phyloP scores from a whole-genome alignment of 2,329 filamentous ascomycete species.

The Mycosphaerelloides madeirae region DNA sequence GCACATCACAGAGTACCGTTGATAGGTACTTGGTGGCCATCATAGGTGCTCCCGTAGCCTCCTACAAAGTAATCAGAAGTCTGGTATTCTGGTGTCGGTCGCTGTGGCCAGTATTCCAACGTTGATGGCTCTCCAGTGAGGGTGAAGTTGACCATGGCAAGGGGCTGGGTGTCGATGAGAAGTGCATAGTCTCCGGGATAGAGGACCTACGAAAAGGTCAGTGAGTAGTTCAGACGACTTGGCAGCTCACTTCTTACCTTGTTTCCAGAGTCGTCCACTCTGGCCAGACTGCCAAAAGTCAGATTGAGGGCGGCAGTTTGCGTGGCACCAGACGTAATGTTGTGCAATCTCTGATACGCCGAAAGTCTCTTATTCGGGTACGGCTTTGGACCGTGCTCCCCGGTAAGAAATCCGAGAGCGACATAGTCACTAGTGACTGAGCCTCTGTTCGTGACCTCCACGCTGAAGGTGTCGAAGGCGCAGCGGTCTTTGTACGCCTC shows the following conservation, averaged over 20 bases:
- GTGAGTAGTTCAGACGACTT: too few species aligned
- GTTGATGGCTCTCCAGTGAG: slow-evolving; percentile 43
- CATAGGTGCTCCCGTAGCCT: slow-evolving; percentile 21
- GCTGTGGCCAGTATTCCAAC: slow-evolving; percentile 39
- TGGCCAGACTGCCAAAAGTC: slow-evolving; percentile 47
- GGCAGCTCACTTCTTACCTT: too few species aligned
- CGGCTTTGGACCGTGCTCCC: slow-evolving; percentile 47
- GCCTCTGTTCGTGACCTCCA: slow-evolving; percentile 49
- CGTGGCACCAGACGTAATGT: slow-evolving; percentile 21
- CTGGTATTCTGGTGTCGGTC: slow-evolving; percentile 20
- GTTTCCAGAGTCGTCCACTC: slow-evolving; percentile 49
- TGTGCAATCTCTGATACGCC: slow-evolving; percentile 45
- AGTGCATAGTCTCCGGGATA: slow-evolving; percentile 52
- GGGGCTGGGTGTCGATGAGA: slow-evolving; percentile 42
- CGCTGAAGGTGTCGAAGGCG: slow-evolving; percentile 39
- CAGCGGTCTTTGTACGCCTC: slow-evolving; percentile 40
- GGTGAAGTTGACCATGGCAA: slow-evolving; percentile 41
- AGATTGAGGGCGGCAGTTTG: slow-evolving; percentile 37
- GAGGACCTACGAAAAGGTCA: too few species aligned
- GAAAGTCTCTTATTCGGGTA: slow-evolving; percentile 52
- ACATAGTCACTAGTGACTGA: slow-evolving; percentile 48
- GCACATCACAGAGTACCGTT: background rate
- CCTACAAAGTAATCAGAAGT: slow-evolving; percentile 29
- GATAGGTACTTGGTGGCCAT: slow-evolving; percentile 7
- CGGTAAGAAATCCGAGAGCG: slow-evolving; percentile 47